A percentile compares a stretch with the other conserved stretches of the same genome.
phyloP scores from a whole-genome alignment of 106 monocot species.

The Ottelia alismoides region DNA sequence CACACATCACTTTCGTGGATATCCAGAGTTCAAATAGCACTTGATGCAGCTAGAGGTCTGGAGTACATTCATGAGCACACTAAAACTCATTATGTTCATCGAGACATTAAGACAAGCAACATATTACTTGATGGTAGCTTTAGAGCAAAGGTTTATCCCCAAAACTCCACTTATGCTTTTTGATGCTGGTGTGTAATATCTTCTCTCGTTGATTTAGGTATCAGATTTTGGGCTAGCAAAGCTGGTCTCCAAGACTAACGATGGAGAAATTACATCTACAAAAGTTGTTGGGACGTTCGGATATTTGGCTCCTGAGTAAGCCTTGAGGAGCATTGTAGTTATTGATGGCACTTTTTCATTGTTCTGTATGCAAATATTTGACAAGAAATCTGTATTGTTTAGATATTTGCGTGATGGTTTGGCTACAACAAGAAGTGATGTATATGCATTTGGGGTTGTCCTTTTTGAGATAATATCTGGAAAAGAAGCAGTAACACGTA shows the following conservation, averaged over 20 bases:
- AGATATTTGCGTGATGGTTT: conserved; percentile 93
- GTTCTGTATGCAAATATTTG: no score
- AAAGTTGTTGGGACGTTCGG: conserved; percentile 87
- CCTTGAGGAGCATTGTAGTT: no score
- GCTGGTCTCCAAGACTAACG: conserved; percentile 43
- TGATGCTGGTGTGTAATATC: no score
- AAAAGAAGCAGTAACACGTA: conserved; percentile 72
- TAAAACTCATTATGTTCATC: conserved; percentile 78
- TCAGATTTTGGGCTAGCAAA: conserved; percentile 95
- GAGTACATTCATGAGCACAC: conserved; percentile 96
- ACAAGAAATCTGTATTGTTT: no score
- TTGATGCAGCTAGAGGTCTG: conserved; percentile 85
- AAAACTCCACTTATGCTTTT: no score
- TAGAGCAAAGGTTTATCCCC: conserved; percentile 78
- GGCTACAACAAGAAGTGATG: conserved; percentile 95
- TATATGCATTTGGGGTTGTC: conserved; percentile 95
- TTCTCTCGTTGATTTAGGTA: no score
- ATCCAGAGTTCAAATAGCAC: conserved; percentile 70
- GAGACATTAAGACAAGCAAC: conserved; percentile 90
- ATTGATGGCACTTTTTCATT: no score
- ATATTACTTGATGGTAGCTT: conserved; percentile 70
- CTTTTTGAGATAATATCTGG: conserved; percentile 93
- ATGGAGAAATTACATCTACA: conserved; percentile 72
- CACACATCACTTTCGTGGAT: conserved; percentile 81
- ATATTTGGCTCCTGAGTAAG: conserved; percentile 92